Base-by-base conservation (phyloP, 257 asterid species). In the Lavandula angustifolia region DNA sequence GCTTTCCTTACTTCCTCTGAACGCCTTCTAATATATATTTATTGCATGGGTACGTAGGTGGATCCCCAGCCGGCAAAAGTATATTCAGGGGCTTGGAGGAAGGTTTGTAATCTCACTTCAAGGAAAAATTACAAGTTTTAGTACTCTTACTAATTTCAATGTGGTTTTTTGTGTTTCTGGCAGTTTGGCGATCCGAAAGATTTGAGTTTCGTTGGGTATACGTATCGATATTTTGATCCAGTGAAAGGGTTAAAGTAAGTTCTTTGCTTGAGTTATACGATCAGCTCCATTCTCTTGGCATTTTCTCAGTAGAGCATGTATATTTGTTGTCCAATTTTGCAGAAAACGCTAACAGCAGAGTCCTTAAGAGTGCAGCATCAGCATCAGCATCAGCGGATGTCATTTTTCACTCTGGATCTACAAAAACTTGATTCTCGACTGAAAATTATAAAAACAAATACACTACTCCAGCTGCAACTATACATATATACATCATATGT, bases 141-240 rank as follows among this genome's bases (percentile, higher is more conserved):
- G 34, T 9, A 4, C 13, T 14, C 64, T 70, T 9, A 55, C 46
- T 33, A 7, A 42, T 46, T 60, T 14, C 1, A 56, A 9, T 22
- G 16, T 53, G 66, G 61, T 68, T 60, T 37, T 27, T n/a, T 62
- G 7, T 67, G 14, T 69, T 53, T 69, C 44, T 77, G 48, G 70
- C 91, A 85, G 96, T 64, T 77, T 74, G 84, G 75, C 31, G 76
- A 73, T 75, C 85, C 86, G 33, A 78, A 81, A 49, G 92, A 88
- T 70, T 74, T 85, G 78, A 79, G 84, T 71, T 91, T 91, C 69
- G 87, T 90, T 66, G 97, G 97, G 44, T 89, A 87, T 72, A 89
- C 97, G 27, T 87, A 81, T 80, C 84, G 88, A 77, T 81, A 82
- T 29, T 87, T 91, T 61, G 90, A 87, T 73, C 91, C 91, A 54